Percentiles rank a stretch among this genome's conserved stretches.
Evolutionary conservation across 2,329 filamentous ascomycete species (phyloP).

Genomic region (Microsporum audouinii): DNA sequence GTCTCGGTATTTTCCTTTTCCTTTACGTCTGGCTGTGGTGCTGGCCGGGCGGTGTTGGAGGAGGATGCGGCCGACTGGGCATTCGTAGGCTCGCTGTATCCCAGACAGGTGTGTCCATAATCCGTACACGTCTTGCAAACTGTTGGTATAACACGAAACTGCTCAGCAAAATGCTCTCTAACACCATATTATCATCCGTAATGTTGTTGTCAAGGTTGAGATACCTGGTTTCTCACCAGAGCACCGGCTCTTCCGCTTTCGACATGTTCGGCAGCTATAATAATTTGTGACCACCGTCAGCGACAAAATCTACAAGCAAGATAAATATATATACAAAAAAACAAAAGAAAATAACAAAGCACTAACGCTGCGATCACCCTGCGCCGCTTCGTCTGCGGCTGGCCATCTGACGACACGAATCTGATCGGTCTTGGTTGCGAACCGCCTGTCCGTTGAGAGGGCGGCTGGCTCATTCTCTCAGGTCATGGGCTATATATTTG

Average conservation of each 20-base stretch:
- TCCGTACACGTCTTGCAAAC: conserved; percentile 61
- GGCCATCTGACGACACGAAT: conserved; percentile 72
- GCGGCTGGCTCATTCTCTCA: conserved; percentile 14
- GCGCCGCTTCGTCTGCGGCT: conserved; percentile 66
- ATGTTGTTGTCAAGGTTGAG: conserved; percentile 3
- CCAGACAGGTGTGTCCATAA: conserved; percentile 57
- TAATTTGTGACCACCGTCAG: background rate
- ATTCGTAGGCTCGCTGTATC: conserved; percentile 46
- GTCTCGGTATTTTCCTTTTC: background rate
- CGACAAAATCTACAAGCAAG: conserved; percentile 6
- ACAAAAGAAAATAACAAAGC: background rate
- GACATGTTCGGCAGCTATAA: conserved; percentile 58
- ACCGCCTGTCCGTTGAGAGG: conserved; percentile 17
- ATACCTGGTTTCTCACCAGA: conserved; percentile 56
- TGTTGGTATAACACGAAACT: conserved; percentile 7
- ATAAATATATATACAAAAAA: background rate
- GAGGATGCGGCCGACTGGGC: conserved; percentile 13
- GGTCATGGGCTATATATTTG: conserved; percentile 26
- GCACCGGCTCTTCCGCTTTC: conserved; percentile 64
- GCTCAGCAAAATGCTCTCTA: background rate
- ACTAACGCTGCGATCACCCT: conserved; percentile 68
- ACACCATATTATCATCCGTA: too few species aligned
- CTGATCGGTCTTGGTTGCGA: conserved; percentile 44
- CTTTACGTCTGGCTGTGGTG: conserved; percentile 6
- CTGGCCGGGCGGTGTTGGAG: conserved; percentile 18